A percentile compares a stretch with the other conserved stretches of the same genome.
These are phyloP conservation scores for Coemansia javaensis DNA, from an alignment of 192 early-diverging fungal genomes.

Conservation along the genomic window DNA sequence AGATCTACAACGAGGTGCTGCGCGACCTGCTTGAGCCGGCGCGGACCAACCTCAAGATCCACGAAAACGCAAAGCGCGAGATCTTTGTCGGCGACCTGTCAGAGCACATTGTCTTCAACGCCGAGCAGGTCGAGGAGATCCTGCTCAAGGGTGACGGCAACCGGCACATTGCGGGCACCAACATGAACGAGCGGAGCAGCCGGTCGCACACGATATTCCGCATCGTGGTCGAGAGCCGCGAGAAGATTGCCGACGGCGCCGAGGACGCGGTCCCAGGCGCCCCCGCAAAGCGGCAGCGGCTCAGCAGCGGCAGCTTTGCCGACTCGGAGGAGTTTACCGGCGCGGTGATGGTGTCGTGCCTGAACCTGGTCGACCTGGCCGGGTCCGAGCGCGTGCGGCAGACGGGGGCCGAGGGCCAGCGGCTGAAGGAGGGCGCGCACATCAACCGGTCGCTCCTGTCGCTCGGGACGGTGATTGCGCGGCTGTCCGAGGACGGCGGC, in stretches of 20 bases:
- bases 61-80: conserved; percentile 66
- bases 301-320: conserved; percentile 28
- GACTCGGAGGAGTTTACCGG: conserved; percentile 39
- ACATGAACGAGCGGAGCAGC: conserved; percentile 87
- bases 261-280: not conserved
- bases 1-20: conserved; percentile 96
- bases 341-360: conserved; percentile 51
- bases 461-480: conserved; percentile 88
- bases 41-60: conserved; percentile 80
- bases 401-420: conserved; percentile 66
- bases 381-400: conserved; percentile 88
- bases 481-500: conserved; percentile 64
- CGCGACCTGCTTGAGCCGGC: conserved; percentile 84
- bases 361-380: conserved; percentile 94
- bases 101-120: conserved; percentile 59
- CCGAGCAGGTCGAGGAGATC: conserved; percentile 64
- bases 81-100: conserved; percentile 62
- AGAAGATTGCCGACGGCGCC: conserved; percentile 24
- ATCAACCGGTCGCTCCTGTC: conserved; percentile 92
- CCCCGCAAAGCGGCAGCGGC: conserved; percentile 14
- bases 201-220: conserved; percentile 96
- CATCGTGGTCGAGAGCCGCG: conserved; percentile 81
- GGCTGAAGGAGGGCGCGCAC: conserved; percentile 93
- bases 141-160: conserved; percentile 73
- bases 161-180: conserved; percentile 84